Base-by-base conservation (phyloP, 768 basidiomycete species). In the Suillus fuscotomentosus region DNA sequence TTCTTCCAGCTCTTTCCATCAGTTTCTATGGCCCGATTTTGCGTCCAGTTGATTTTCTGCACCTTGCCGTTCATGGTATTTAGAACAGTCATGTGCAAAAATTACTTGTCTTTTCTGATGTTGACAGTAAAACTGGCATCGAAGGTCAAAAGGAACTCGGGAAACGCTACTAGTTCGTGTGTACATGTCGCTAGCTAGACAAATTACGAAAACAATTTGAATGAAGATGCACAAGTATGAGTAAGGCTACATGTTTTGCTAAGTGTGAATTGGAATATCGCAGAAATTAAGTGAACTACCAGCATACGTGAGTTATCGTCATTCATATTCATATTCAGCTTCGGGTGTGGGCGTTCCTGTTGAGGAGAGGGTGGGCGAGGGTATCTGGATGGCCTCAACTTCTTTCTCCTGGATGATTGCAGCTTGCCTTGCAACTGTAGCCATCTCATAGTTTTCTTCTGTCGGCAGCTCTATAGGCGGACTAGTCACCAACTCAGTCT, bases 51-150 rank as follows among this genome's bases (percentile, higher is more conserved):
- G 22, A 50, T 27, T 51, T 51, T 24, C 61, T 4, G 50, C 38
- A 56, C 27, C 34, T 62, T 69, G 54, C 31, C 9, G 20, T 63
- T n/a, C 24, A 20, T 15, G 6, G 36, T 36, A 24, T 48, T 22
- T 60, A 9, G 34, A 39, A 41, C 4, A n/a, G 27, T 24, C 47
- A 57, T 51, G 43, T 48, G 51, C 42, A 41, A 61, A 17, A 14
- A 41, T 51, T 14, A n/a, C 15, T 13, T 27, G 31, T 43, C 22
- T 60, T 61, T 66, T 51, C 55, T 22, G 22, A 22, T 22, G 22
- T 64, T 74, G 57, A 77, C 71, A 94, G 92, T 89, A 60, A 88
- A 86, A 80, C 80, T 82, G 68, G 86, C 89, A 27, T 83, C 87
- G 54, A 87, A 86, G 68, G 84, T 86, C 41, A 84, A 92, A 65